Base-by-base conservation (phyloP, 2,329 filamentous ascomycete genomes). In the Alternaria conjuncta region DNA sequence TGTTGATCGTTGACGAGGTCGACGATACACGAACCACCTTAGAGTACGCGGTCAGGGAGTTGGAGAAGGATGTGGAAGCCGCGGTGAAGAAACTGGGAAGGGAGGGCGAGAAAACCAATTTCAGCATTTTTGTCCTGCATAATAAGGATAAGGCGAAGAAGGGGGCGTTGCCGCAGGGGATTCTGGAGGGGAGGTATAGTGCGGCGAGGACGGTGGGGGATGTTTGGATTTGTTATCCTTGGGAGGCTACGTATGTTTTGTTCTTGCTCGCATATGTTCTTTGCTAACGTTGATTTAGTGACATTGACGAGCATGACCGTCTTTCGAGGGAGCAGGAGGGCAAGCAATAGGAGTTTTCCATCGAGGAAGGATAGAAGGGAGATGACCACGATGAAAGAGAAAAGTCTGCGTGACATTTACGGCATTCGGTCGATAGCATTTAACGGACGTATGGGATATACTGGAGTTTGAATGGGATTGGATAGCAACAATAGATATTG, bases 81-180 rank as follows among this genome's bases (percentile, higher is more conserved):
- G 94, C 94, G 43, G 88, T 92, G 70, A 86, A 90, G 82, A 88
- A 90, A 77, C 83, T 94, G 50, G 93, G 93, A 10, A 83, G 87
- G 41, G 84, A 87, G 65, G 85, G 83, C 63, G 88, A 91, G 82
- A 90, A 90, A 86, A 97, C 96, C 0, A 89, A 92, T 74, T 98
- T 99, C 78, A 91, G 89, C 79, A 92, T 99, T 77, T 99, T 99
- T 81, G 96, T 99, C 61, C 86, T 99, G 76, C 96, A 99, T 83
- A 99, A 99, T 87, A 99, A 99, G 89, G 89, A 97, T 82, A 98
- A 99, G 88, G 69, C 84, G 59, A 99, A 99, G 90, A 97, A 97
- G 87, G 96, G 96, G 57, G 83, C 83, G 20, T 86, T 99, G 60
- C 94, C 96, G 11, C 76, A 88, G 20, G 89, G 93, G 41, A 93